A percentile compares a stretch with the other conserved stretches of the same genome.
Evolutionary conservation across 148 eudicot species (phyloP).

Genomic region (Camellia granthamiana): DNA sequence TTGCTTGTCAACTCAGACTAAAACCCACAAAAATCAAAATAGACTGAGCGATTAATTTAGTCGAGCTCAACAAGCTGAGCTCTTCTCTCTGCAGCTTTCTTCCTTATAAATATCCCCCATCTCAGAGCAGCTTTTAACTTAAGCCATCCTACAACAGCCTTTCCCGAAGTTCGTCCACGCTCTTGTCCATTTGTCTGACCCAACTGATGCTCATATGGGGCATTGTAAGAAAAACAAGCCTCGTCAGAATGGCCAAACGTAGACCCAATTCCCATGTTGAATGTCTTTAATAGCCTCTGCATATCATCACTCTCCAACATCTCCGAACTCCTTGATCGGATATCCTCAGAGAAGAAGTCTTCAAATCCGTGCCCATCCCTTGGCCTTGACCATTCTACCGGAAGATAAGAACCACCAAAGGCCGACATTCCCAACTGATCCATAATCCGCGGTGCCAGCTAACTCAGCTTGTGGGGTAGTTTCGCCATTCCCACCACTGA

Average conservation of each 20-base stretch:
- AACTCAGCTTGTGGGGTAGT: slow-evolving; percentile 12
- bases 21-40: neutral
- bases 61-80: slow-evolving; percentile 40
- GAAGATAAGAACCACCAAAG: slow-evolving; percentile 3
- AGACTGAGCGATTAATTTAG: slow-evolving; percentile 1
- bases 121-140: slow-evolving; percentile 45
- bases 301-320: slow-evolving; percentile 43
- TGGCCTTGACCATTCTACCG: slow-evolving; percentile 19
- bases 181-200: slow-evolving; percentile 18
- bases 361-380: slow-evolving; percentile 23
- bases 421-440: slow-evolving; percentile 10
- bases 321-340: slow-evolving; percentile 41
- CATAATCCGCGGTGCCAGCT: slow-evolving; percentile 10
- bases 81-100: slow-evolving; percentile 40
- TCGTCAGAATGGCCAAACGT: slow-evolving; percentile 24
- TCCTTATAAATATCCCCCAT: slow-evolving; percentile 42
- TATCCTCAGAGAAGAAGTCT: slow-evolving; percentile 30
- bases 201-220: slow-evolving; percentile 31
- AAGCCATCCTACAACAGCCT: slow-evolving; percentile 44
- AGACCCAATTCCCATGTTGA: slow-evolving; percentile 27
- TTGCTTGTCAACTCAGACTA: neutral
- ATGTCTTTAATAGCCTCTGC: slow-evolving; percentile 33
- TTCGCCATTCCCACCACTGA: slow-evolving; percentile 9
- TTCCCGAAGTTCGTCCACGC: slow-evolving; percentile 29
- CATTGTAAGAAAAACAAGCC: slow-evolving; percentile 17